Base-by-base conservation (phyloP, 352 stramenopile species). In the Saprolegnia parasitica region DNA sequence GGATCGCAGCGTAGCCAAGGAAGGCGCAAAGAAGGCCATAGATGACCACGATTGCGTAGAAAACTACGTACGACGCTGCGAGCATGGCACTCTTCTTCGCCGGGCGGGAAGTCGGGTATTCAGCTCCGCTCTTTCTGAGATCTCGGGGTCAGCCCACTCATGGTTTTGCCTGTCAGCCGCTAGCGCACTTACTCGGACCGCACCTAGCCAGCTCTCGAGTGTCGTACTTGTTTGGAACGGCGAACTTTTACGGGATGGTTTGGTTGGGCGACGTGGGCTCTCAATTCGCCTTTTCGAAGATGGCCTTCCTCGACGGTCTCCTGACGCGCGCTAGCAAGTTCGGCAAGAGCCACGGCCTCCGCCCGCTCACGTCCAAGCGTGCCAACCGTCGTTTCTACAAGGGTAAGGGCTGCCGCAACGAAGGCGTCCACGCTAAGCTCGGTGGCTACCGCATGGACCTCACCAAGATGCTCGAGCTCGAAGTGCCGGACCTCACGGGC, bases 381-480 rank as follows among this genome's bases (percentile, higher is more conserved):
- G 93, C 88, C 35, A 93, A 96, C 72, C 95, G 95, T 77, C 91
- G 93, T 68, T 98, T 96, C 79, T 98, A 98, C 84, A 98, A 98
- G 77, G 93, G 93, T 37, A 98, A 98, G 62, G 90, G 91, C 74
- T 93, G 81, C 73, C 94, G 91, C 32, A 97, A 96, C 72, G 91
- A 98, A 73, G 93, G 93, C 55, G 77, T 93, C 37, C 94, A 93
- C 73, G 88, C 72, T 74, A 98, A 98, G 75, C 83, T 84, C 73
- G 92, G 89, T 71, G 90, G 86, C 80, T 98, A 97, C 79, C 77
- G 97, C 68, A 81, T 97, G 18, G 89, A 98, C 80, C 74, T 81
- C 58, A 81, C 91, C 72, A 97, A 97, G 76, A 81, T 96, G 70
- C 78, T 98, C 63, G 75, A 96, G 78, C 82, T 98, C 61, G 81